Conservation (phyloP, 441 rosid genomes). For the Brassica balearica region DNA sequence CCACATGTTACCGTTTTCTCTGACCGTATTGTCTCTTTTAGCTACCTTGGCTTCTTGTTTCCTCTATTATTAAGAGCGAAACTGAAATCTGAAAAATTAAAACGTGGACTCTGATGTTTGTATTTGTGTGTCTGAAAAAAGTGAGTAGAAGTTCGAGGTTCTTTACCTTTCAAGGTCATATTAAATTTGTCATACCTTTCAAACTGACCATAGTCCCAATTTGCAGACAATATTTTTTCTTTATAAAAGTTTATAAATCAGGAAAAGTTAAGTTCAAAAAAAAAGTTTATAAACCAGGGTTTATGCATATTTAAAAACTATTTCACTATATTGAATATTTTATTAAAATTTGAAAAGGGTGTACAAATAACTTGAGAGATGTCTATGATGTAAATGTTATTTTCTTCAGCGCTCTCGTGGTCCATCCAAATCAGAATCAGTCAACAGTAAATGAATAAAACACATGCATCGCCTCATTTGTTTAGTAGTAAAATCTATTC, state of each 20-base stretch:
- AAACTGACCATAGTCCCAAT: neutral
- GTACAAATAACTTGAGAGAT: slow-evolving; percentile 2
- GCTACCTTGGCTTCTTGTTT: neutral
- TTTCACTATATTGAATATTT: neutral
- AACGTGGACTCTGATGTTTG: slow-evolving; percentile 1
- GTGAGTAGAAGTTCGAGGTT: neutral
- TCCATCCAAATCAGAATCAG: neutral
- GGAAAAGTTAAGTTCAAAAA: too few species aligned
- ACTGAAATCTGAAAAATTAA: neutral
- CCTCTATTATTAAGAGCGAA: neutral
- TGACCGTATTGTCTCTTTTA: slow-evolving; percentile 6
- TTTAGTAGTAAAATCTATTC: neutral
- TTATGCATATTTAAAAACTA: neutral
- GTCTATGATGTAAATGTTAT: neutral
- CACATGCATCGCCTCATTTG: slow-evolving; percentile 3
- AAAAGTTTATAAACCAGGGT: neutral
- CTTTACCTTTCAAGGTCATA: neutral
- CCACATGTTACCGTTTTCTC: slow-evolving; percentile 34
- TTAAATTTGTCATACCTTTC: neutral
- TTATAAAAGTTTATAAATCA: neutral
- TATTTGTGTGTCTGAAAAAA: slow-evolving; percentile 14
- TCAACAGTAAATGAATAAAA: neutral
- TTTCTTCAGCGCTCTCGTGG: neutral
- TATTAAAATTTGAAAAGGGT: neutral
- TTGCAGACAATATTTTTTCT: neutral